These are phyloP conservation scores for Gossypium mustelinum DNA, from an alignment of 345 rosid genomes.

Conservation along the genomic window DNA sequence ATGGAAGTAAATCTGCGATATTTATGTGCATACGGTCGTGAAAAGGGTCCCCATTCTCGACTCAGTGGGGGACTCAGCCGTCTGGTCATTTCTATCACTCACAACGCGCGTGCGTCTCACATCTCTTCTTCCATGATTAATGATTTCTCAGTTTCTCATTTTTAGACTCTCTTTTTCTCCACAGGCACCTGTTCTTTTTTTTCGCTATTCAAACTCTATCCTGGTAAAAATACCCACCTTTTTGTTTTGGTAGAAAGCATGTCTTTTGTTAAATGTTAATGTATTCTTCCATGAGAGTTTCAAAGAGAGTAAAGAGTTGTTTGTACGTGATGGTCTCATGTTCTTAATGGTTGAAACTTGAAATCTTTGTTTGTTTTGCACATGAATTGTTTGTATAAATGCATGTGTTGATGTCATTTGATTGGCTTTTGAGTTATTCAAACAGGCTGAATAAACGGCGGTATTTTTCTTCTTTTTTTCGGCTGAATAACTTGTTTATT, in stretches of 20 bases:
- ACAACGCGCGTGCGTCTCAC: not conserved
- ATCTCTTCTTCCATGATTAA: not conserved
- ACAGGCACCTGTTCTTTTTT: not conserved
- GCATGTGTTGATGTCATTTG: not conserved
- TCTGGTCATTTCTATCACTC: not conserved
- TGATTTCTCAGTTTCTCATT: not conserved
- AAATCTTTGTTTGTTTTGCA: not conserved
- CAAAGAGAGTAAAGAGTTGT: not conserved
- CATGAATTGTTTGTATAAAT: conserved; percentile 3
- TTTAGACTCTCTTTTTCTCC: not conserved
- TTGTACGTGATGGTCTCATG: not conserved
- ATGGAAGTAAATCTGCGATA: not conserved
- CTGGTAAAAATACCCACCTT: not conserved
- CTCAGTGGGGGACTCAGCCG: not conserved
- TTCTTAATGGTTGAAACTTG: not conserved
- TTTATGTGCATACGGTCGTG: not conserved
- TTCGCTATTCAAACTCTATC: not conserved
- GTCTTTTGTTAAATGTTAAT: not conserved
- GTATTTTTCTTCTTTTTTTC: not conserved
- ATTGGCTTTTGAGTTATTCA: not conserved
- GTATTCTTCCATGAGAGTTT: not conserved
- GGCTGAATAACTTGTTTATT: not conserved
- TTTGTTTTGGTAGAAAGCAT: not conserved
- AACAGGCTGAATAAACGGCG: not conserved
- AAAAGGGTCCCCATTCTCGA: not conserved